Base-by-base conservation (phyloP, 2,329 filamentous ascomycete species). In the Colletotrichum higginsianum region DNA sequence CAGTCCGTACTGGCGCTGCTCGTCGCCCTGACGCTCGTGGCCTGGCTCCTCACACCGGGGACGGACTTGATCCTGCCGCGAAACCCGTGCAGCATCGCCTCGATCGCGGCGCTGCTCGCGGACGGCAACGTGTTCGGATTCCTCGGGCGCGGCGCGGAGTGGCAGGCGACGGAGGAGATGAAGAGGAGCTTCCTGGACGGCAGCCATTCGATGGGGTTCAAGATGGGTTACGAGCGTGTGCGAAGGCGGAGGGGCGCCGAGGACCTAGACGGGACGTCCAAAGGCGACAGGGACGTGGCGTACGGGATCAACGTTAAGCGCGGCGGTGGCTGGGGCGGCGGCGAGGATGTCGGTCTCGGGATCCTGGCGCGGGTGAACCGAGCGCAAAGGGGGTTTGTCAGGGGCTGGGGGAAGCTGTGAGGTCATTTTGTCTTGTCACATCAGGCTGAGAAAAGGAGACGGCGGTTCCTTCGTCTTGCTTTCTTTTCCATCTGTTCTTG, bases 71-170 rank as follows among this genome's bases (percentile, higher is more conserved):
- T 74, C 13, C 75, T 82, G 15, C 80, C 82, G 18, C 75, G 78
- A 1, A 74, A 76, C 9, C 78, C 78, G 11, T 79, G 78, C 3
- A 80, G 77, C 35, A 81, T 84, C 61, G 82, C 81, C n/a, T 80
- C 79, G n/a, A 69, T 79, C 23, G 80, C 80, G 0, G 80, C 80
- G 1, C 75, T 83, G 30, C 76, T 84, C 3, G 81, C 78, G 1
- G 82, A 82, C 35, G 82, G 82, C 1, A 82, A 84, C 68, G 67
- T 83, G 4, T 75, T 82, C 40, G 76, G 78, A 1, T 74, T 77
- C 44, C 73, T 80, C 8, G 73, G 74, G 2, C 72, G 76, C 3
- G 77, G 75, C 5, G 75, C 76, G 7, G 77, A 79, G 75, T 78
- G 77, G 77, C 73, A 74, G 71, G 21, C 56, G n/a, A 56, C 50